Percentiles rank a stretch among this genome's conserved stretches.
Evolutionary conservation across 2,329 filamentous ascomycete species (phyloP).

Genomic region (Xylaria sp.): DNA sequence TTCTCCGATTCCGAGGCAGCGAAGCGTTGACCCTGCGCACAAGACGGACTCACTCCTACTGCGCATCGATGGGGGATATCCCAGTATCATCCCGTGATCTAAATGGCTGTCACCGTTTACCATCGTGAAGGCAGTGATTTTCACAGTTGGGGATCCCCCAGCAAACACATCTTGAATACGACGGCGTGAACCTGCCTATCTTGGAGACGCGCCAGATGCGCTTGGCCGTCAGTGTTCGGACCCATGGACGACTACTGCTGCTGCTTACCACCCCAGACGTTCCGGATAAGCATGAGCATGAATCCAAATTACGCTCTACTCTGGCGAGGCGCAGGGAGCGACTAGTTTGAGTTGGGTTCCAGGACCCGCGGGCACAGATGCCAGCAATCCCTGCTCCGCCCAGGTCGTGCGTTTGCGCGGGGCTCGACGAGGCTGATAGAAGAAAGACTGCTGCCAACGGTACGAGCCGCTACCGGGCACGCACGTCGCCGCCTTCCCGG

Average conservation of each 20-base stretch:
- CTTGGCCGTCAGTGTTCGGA: not conserved
- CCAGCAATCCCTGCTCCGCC: not conserved
- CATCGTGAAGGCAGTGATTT: not conserved
- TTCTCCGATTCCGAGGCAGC: not conserved
- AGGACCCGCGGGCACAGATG: not conserved
- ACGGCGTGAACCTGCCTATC: no score
- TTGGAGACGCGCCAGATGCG: not conserved
- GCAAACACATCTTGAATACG: not conserved
- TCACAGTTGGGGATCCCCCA: not conserved
- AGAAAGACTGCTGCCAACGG: not conserved
- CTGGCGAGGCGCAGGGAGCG: not conserved
- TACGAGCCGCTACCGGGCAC: not conserved
- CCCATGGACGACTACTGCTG: not conserved
- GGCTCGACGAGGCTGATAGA: not conserved
- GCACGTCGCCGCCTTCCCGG: not conserved
- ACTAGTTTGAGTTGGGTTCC: no score
- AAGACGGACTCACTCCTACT: not conserved
- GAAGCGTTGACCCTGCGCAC: not conserved
- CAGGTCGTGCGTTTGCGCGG: not conserved
- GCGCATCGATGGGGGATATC: not conserved
- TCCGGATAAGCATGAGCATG: not conserved
- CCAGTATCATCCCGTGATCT: not conserved
- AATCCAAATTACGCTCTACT: not conserved
- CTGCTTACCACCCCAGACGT: not conserved
- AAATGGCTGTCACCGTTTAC: not conserved